Conservation (phyloP, 2,329 filamentous ascomycete species). For the Harringtonia aguacate region DNA sequence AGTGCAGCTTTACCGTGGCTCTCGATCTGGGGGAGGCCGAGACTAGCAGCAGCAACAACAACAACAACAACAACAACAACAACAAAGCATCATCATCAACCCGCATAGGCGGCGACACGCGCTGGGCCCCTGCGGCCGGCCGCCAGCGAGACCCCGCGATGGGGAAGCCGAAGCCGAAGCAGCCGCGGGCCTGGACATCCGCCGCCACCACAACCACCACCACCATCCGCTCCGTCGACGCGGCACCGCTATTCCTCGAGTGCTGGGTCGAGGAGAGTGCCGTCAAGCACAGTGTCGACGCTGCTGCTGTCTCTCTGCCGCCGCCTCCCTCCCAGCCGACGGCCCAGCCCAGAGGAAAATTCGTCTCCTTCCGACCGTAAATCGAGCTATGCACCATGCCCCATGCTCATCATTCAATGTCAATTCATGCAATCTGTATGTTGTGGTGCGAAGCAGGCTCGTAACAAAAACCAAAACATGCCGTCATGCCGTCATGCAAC, state of each 20-base stretch:
- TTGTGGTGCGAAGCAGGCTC: no score
- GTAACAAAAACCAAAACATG: background rate
- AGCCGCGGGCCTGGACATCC: constrained; percentile 10
- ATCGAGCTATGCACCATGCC: no score
- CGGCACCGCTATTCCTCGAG: constrained; percentile 54
- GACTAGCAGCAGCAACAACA: no score
- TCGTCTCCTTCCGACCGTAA: background rate
- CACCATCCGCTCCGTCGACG: constrained; percentile 41
- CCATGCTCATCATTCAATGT: no score
- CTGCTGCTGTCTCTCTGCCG: no score
- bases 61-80: no score
- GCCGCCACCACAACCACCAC: constrained; percentile 27
- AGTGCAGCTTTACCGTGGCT: constrained; percentile 66
- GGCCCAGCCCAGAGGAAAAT: background rate
- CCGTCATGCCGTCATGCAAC: no score
- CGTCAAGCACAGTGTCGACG: background rate
- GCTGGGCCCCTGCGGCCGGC: constrained; percentile 1
- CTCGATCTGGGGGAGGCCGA: constrained; percentile 59
- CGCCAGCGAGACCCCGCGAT: no score
- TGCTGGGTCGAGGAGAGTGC: constrained; percentile 53
- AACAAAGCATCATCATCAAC: background rate
- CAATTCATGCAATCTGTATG: no score
- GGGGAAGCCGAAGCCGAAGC: background rate
- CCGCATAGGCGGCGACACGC: background rate
- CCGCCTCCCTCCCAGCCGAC: no score